Conservation (phyloP, 495 filamentous ascomycete genomes). For the Talaromyces adpressus region DNA sequence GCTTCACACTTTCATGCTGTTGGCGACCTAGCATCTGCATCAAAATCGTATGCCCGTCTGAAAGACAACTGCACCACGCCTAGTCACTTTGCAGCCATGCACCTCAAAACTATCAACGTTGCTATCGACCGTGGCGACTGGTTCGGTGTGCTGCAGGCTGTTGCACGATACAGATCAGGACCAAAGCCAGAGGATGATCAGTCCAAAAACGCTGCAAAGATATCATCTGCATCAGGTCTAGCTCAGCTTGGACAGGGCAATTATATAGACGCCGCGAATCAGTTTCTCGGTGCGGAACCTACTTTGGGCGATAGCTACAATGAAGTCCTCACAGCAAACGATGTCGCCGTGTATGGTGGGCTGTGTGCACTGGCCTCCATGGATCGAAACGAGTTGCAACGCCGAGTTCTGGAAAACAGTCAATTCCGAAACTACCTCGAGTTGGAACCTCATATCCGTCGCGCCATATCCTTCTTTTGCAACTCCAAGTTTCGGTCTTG, state of each 20-base stretch:
- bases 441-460: constrained; percentile 87
- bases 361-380: constrained; percentile 87
- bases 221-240: constrained; percentile 62
- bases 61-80: constrained; percentile 65
- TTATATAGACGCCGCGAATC: constrained; percentile 65
- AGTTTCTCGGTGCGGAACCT: constrained; percentile 56
- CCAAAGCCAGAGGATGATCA: constrained; percentile 52
- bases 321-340: constrained; percentile 72
- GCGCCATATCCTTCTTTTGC: constrained; percentile 81
- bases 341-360: constrained; percentile 87
- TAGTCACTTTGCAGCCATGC: constrained; percentile 66
- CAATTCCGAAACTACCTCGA: constrained; percentile 84
- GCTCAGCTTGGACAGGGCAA: constrained; percentile 57
- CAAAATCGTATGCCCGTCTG: constrained; percentile 66
- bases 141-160: constrained; percentile 49
- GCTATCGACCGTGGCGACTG: constrained; percentile 61
- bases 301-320: constrained; percentile 53
- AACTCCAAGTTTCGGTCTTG: constrained; percentile 81
- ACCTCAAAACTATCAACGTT: constrained; percentile 59
- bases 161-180: constrained; percentile 9
- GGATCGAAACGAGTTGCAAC: constrained; percentile 68
- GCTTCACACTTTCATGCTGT: constrained; percentile 60
- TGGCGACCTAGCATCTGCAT: constrained; percentile 54
- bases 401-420: constrained; percentile 66
- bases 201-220: constrained; percentile 54